Percentiles rank a stretch among this genome's conserved stretches.
phyloP scores from a whole-genome alignment of 352 stramenopile species.

The Pythium angustatum region DNA sequence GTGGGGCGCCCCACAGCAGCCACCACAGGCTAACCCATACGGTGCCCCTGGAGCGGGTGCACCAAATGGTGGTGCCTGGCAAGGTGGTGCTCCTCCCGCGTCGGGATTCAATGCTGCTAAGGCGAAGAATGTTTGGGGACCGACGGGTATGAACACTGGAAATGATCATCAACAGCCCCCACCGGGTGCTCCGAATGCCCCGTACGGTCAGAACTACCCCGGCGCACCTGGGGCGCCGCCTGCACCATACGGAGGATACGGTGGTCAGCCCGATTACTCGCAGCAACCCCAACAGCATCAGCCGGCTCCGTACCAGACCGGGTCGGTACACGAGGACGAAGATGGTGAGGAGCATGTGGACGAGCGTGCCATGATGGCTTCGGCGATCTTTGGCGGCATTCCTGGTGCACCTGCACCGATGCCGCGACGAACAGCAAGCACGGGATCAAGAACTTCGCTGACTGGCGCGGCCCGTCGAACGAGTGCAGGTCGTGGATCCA shows the following conservation, averaged over 20 bases:
- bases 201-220: slow-evolving; percentile 39
- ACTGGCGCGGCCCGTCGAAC: slow-evolving; percentile 39
- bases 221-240: slow-evolving; percentile 24
- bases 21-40: slow-evolving; percentile 25
- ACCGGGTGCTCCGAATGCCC: slow-evolving; percentile 3
- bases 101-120: slow-evolving; percentile 46
- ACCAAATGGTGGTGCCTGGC: slow-evolving; percentile 35
- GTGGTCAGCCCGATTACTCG: slow-evolving; percentile 50
- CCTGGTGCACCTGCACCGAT: slow-evolving; percentile 64
- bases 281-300: slow-evolving; percentile 13
- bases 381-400: slow-evolving; percentile 96
- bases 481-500: slow-evolving; percentile 33
- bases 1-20: slow-evolving; percentile 47
- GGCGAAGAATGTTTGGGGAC: slow-evolving; percentile 87
- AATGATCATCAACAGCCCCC: slow-evolving; percentile 21
- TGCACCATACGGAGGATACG: slow-evolving; percentile 41
- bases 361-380: slow-evolving; percentile 89
- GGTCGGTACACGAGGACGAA: slow-evolving; percentile 39
- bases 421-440: slow-evolving; percentile 35
- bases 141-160: slow-evolving; percentile 64
- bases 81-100: slow-evolving; percentile 35
- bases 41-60: slow-evolving; percentile 27
- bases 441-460: slow-evolving; percentile 31
- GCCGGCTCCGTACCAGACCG: slow-evolving; percentile 31
- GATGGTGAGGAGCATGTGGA: slow-evolving; percentile 62